Evolutionary conservation across 2,329 filamentous ascomycete species (phyloP).

Genomic region (Alternaria novae-zelandiae): DNA sequence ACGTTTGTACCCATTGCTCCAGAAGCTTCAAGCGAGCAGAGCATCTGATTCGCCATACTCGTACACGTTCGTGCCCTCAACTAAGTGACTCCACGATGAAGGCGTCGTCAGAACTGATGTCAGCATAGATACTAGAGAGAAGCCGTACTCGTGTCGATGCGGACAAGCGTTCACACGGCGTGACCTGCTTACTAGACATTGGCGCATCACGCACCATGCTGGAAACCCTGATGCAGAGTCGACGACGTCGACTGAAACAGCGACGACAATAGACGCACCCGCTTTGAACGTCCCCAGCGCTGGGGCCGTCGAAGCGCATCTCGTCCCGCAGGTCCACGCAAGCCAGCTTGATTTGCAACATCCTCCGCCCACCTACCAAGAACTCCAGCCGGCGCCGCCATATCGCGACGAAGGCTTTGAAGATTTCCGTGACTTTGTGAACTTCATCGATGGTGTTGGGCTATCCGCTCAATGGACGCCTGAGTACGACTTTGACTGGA

Average conservation of each 20-base stretch:
- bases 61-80: conserved; percentile 34
- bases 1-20: conserved; percentile 36
- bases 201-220: conserved; percentile 36
- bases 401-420: conserved; percentile 36
- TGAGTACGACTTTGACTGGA: conserved; percentile 39
- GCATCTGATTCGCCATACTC: conserved; percentile 39
- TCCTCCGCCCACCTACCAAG: conserved; percentile 14
- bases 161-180: conserved; percentile 36
- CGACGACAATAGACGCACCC: conserved; percentile 7
- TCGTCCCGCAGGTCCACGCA: conserved; percentile 9
- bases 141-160: conserved; percentile 38
- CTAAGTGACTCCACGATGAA: not conserved
- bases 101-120: conserved; percentile 15
- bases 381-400: conserved; percentile 7
- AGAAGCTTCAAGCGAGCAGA: conserved; percentile 40
- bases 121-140: conserved; percentile 37
- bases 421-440: conserved; percentile 41
- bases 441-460: conserved; percentile 43
- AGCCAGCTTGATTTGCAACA: conserved; percentile 20
- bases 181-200: conserved; percentile 40
- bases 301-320: not conserved
- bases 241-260: conserved; percentile 9
- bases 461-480: conserved; percentile 41
- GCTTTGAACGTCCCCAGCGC: conserved; percentile 1
- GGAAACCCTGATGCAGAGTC: conserved; percentile 8